Evolutionary conservation across 2,329 filamentous ascomycete genomes (phyloP).

Genomic region (Fusarium xylarioides): DNA sequence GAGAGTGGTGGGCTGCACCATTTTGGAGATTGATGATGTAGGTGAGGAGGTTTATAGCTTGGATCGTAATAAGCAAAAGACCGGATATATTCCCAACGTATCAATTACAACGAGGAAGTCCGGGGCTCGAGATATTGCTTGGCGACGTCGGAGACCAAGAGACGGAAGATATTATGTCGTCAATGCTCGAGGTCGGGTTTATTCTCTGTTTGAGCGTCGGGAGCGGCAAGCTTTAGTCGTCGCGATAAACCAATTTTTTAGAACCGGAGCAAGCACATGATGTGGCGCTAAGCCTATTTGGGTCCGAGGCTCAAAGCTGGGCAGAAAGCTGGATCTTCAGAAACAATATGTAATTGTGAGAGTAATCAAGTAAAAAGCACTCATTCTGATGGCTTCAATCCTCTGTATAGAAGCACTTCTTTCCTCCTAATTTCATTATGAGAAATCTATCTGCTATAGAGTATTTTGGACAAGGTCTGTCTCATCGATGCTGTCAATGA

Average conservation of each 20-base stretch:
- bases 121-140: slow-evolving; percentile 5
- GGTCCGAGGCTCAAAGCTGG: slow-evolving; percentile 22
- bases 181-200: slow-evolving; percentile 29
- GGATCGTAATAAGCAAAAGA: slow-evolving; percentile 12
- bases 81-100: slow-evolving; percentile 13
- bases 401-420: background rate
- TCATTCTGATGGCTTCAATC: background rate
- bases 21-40: slow-evolving; percentile 39
- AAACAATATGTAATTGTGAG: background rate
- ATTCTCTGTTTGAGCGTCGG: slow-evolving; percentile 30
- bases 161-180: slow-evolving; percentile 33
- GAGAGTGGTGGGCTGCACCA: slow-evolving; percentile 63
- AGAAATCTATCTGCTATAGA: background rate
- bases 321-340: background rate
- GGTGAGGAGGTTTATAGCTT: slow-evolving; percentile 11
- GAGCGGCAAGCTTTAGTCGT: slow-evolving; percentile 39
- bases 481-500: background rate
- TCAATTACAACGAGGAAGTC: slow-evolving; percentile 10
- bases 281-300: slow-evolving; percentile 32
- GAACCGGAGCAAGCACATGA: slow-evolving; percentile 40
- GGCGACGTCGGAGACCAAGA: slow-evolving; percentile 10
- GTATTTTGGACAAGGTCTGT: background rate
- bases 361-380: background rate
- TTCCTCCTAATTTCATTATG: too few species aligned
- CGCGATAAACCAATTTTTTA: slow-evolving; percentile 45